Conservation (phyloP, 2,329 filamentous ascomycete species). For the Hansfordia pulvinata region DNA sequence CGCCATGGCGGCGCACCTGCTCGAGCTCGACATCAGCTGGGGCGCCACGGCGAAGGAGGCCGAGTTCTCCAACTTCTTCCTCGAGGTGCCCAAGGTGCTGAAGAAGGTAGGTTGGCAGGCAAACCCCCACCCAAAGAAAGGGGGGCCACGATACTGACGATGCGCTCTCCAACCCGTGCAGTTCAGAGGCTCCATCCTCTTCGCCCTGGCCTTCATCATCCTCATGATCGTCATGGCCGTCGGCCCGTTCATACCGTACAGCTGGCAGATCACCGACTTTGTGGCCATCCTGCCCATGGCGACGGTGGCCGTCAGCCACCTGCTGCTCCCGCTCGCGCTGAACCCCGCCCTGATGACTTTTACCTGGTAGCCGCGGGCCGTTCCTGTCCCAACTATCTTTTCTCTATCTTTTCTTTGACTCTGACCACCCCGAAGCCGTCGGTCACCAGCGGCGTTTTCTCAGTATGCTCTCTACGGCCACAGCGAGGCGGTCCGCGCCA, state of each 20-base stretch:
- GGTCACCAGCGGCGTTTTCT: too few relatives aligned
- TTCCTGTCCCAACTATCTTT: too few relatives aligned
- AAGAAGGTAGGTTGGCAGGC: conserved; percentile 49
- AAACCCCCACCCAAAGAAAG: conserved; percentile 1
- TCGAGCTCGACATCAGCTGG: conserved; percentile 78
- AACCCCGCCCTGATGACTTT: conserved; percentile 75
- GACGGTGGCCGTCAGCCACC: conserved; percentile 54
- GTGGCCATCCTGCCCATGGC: conserved; percentile 67
- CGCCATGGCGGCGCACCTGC: conserved; percentile 70
- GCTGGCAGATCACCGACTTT: conserved; percentile 56
- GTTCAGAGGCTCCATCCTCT: conserved; percentile 62
- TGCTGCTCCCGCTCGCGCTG: conserved; percentile 57
- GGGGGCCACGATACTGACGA: too few relatives aligned
- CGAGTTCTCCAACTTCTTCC: conserved; percentile 72
- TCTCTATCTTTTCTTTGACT: too few relatives aligned
- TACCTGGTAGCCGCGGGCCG: conserved; percentile 45
- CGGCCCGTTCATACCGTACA: conserved; percentile 48
- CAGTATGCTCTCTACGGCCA: too few relatives aligned
- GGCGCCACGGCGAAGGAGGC: conserved; percentile 74
- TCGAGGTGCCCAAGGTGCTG: conserved; percentile 67
- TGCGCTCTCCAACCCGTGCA: too few relatives aligned
- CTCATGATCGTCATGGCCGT: conserved; percentile 52
- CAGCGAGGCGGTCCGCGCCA: too few relatives aligned
- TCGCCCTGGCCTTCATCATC: conserved; percentile 41
- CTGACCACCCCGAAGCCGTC: too few relatives aligned